Percentiles rank a stretch among this genome's conserved stretches.
phyloP scores from a whole-genome alignment of 2,329 filamentous ascomycete species.

The Zymoseptoria crescenta region DNA sequence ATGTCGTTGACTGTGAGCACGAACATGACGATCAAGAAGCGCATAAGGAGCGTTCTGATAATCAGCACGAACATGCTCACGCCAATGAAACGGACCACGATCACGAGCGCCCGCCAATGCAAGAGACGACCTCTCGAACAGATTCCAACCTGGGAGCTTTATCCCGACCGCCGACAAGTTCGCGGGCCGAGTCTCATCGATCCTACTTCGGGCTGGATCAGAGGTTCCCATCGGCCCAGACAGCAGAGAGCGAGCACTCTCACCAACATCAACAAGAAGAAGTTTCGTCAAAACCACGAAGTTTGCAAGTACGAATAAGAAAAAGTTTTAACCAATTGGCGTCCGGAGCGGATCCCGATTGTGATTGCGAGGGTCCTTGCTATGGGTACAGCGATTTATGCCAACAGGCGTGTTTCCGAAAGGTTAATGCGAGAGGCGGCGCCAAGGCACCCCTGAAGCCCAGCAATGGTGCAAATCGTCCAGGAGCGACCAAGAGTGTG shows the following conservation, averaged over 20 bases:
- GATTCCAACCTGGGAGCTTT: constrained; percentile 16
- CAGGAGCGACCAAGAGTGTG: constrained; percentile 17
- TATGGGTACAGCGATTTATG: constrained; percentile 56
- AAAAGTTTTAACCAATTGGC: constrained; percentile 44
- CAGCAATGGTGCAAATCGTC: constrained; percentile 13
- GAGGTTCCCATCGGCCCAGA: not conserved
- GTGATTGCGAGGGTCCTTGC: constrained; percentile 52
- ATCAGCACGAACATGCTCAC: constrained; percentile 20
- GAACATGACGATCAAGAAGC: constrained; percentile 56
- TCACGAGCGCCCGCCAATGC: constrained; percentile 20
- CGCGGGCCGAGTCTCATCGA: constrained; percentile 16
- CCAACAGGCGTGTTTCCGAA: constrained; percentile 53
- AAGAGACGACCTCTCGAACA: constrained; percentile 7
- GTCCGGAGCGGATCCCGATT: constrained; percentile 31
- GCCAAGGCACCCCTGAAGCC: constrained; percentile 9
- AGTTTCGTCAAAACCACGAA: not conserved
- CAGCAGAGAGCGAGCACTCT: constrained; percentile 1
- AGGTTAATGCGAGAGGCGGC: constrained; percentile 31
- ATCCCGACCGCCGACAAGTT: constrained; percentile 11
- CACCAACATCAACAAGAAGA: constrained; percentile 17
- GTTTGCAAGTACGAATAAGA: constrained; percentile 34
- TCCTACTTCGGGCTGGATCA: constrained; percentile 20
- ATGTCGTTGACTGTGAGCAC: constrained; percentile 74
- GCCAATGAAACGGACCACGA: constrained; percentile 15
- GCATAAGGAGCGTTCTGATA: constrained; percentile 19